These are phyloP conservation scores for Lentinula edodes DNA, from an alignment of 768 basidiomycete genomes.

Conservation along the genomic window DNA sequence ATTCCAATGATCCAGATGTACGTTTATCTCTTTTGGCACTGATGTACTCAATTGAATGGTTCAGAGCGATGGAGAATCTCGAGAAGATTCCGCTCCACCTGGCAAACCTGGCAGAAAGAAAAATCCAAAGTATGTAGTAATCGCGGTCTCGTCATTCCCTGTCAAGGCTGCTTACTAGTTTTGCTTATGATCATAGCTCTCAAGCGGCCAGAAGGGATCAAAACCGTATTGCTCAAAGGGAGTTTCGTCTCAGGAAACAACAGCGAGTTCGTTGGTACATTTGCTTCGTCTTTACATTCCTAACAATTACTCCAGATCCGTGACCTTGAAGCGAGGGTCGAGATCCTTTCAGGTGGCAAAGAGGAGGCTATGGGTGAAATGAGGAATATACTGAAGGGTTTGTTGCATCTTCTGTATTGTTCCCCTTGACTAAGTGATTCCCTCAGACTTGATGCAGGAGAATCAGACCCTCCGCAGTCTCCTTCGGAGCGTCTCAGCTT, in stretches of 20 bases:
- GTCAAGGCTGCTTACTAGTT: constrained; percentile 2
- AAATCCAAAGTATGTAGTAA: constrained; percentile 69
- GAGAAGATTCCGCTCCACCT: constrained; percentile 32
- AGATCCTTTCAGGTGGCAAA: constrained; percentile 86
- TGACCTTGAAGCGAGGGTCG: constrained; percentile 92
- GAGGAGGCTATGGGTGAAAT: constrained; percentile 85
- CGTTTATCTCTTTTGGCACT: background rate
- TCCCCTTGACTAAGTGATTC: background rate
- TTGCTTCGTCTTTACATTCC: background rate
- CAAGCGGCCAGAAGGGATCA: constrained; percentile 86
- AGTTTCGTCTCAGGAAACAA: constrained; percentile 89
- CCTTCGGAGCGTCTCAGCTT: constrained; percentile 67
- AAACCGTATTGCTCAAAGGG: constrained; percentile 89
- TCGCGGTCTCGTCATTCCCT: constrained; percentile 8
- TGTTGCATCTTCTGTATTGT: constrained; percentile 7
- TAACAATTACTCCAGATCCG: constrained; percentile 60
- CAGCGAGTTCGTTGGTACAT: constrained; percentile 48
- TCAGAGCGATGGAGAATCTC: constrained; percentile 66
- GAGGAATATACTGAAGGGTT: constrained; percentile 76
- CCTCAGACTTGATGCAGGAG: constrained; percentile 79
- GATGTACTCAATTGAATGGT: constrained; percentile 1
- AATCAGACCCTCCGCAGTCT: constrained; percentile 80
- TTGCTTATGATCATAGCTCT: constrained; percentile 44
- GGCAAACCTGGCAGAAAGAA: constrained; percentile 81
- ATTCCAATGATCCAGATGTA: constrained; percentile 59